Evolutionary conservation across 208 protist species (phyloP).

Genomic region (Crithidia fasciculata): DNA sequence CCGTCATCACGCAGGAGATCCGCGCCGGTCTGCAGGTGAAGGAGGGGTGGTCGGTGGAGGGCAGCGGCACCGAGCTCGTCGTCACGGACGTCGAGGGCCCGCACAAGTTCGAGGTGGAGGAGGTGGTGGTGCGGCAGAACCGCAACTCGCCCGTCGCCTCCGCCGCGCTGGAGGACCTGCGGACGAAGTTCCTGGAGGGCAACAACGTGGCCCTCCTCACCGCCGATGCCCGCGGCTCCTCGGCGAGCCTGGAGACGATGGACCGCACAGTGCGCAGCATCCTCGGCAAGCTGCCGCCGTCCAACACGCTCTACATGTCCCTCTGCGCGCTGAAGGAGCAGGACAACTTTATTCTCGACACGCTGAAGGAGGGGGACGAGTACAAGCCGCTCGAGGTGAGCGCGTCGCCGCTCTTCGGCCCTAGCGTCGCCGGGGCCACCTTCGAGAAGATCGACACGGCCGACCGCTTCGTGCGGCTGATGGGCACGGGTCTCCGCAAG

Average conservation of each 20-base stretch:
- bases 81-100: slow-evolving; percentile 49
- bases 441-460: slow-evolving; percentile 33
- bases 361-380: slow-evolving; percentile 25
- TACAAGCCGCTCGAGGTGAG: slow-evolving; percentile 33
- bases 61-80: slow-evolving; percentile 28
- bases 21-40: slow-evolving; percentile 28
- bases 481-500: slow-evolving; percentile 37
- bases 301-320: slow-evolving; percentile 43
- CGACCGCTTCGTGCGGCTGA: slow-evolving; percentile 35
- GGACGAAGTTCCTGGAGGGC: slow-evolving; percentile 46
- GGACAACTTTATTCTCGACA: slow-evolving; percentile 32
- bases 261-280: slow-evolving; percentile 52
- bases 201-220: slow-evolving; percentile 63
- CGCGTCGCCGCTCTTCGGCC: slow-evolving; percentile 42
- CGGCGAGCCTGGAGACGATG: slow-evolving; percentile 49
- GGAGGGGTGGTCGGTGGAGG: slow-evolving; percentile 48
- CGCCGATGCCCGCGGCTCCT: slow-evolving; percentile 48
- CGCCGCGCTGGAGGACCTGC: slow-evolving; percentile 40
- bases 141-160: slow-evolving; percentile 39
- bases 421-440: slow-evolving; percentile 23
- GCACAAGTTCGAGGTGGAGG: slow-evolving; percentile 45
- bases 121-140: slow-evolving; percentile 44
- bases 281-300: slow-evolving; percentile 34
- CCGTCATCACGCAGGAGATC: slow-evolving; percentile 51
- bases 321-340: slow-evolving; percentile 43